Conservation (phyloP, 129 eudicot species). For the Kitagawia praeruptora region DNA sequence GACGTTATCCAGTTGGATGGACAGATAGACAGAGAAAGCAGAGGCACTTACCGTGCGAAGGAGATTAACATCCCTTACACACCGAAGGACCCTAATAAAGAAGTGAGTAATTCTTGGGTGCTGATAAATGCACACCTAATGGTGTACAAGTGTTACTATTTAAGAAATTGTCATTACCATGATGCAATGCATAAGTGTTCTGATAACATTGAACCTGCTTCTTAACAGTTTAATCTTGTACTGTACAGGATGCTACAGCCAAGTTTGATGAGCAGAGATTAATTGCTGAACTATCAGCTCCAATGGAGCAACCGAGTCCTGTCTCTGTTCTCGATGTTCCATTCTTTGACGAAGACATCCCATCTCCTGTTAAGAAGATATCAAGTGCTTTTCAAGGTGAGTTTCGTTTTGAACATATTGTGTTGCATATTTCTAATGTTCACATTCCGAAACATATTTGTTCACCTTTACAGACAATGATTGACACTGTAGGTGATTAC, state of each 20-base stretch:
- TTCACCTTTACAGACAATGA: background rate
- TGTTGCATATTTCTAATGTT: background rate
- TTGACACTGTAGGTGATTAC: background rate
- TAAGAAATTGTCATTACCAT: background rate
- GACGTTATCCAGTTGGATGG: constrained; percentile 44
- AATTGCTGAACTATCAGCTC: constrained; percentile 32
- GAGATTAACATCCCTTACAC: constrained; percentile 12
- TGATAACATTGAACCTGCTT: constrained; percentile 1
- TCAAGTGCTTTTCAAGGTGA: constrained; percentile 61
- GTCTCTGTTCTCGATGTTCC: constrained; percentile 76
- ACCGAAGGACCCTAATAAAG: constrained; percentile 28
- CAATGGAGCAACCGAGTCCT: constrained; percentile 90
- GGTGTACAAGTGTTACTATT: background rate
- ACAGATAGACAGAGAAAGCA: constrained; percentile 48
- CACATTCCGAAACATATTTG: background rate
- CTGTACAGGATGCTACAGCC: constrained; percentile 30
- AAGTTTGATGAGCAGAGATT: constrained; percentile 37
- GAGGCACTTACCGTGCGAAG: constrained; percentile 21
- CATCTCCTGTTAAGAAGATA: constrained; percentile 85
- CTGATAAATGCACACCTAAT: background rate
- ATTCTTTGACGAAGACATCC: constrained; percentile 66
- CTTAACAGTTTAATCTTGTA: constrained; percentile 23
- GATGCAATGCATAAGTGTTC: background rate
- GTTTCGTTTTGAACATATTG: background rate
- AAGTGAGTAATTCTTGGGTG: constrained; percentile 19